Conservation (phyloP, 768 basidiomycete species). For the Asterophora parasitica region DNA sequence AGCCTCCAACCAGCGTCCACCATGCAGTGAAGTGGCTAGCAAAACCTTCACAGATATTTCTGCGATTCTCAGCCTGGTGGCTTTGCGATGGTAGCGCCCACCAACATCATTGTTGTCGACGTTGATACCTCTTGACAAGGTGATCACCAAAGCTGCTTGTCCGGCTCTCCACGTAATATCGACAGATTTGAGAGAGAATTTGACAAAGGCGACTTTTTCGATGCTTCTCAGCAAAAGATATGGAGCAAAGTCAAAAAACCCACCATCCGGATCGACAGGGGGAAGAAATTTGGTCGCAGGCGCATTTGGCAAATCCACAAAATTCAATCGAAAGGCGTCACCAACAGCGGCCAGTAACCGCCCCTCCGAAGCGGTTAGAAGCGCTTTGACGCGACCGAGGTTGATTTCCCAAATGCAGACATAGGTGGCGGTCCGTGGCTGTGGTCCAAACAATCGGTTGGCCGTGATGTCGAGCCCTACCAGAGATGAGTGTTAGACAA, state of each 20-base stretch:
- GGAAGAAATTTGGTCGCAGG: slow-evolving; percentile 67
- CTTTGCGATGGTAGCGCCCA: slow-evolving; percentile 59
- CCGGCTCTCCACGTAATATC: slow-evolving; percentile 54
- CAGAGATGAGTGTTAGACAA: not conserved
- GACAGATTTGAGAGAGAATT: slow-evolving; percentile 50
- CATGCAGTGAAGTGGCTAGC: slow-evolving; percentile 32
- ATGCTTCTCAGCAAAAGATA: slow-evolving; percentile 1
- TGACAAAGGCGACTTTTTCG: slow-evolving; percentile 76
- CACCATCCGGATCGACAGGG: slow-evolving; percentile 74
- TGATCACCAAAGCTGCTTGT: slow-evolving; percentile 48
- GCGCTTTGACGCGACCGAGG: slow-evolving; percentile 58
- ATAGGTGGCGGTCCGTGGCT: slow-evolving; percentile 80
- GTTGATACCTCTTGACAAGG: slow-evolving; percentile 53
- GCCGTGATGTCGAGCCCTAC: slow-evolving; percentile 75
- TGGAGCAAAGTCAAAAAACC: slow-evolving; percentile 17
- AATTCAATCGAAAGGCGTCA: slow-evolving; percentile 63
- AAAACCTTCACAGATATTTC: slow-evolving; percentile 45
- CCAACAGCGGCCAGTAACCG: slow-evolving; percentile 47
- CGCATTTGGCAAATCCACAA: slow-evolving; percentile 71
- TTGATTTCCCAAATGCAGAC: slow-evolving; percentile 90
- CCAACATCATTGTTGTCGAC: slow-evolving; percentile 75
- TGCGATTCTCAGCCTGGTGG: slow-evolving; percentile 58
- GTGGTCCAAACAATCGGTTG: slow-evolving; percentile 85
- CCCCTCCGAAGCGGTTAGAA: slow-evolving; percentile 50
- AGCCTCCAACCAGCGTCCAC: slow-evolving; percentile 64